Evolutionary conservation across 1,139 yeast genomes (phyloP), one percentile per base, ranked within the genome.

Genomic region (Suhomyces terraborum): DNA sequence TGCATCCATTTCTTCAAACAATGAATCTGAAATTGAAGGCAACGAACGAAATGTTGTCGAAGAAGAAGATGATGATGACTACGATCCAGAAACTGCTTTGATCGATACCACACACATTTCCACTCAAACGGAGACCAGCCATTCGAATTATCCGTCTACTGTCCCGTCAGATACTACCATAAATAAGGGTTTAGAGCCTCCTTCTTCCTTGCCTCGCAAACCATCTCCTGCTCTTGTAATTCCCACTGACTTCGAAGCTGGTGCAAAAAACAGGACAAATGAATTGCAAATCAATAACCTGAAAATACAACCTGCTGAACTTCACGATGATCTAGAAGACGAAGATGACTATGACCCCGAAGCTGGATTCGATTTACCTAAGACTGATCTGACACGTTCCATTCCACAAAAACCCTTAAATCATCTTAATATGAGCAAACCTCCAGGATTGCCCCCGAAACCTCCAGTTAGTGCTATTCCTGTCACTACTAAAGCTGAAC

Each of bases 391-490:
- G 21, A 30, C 18, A 6, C 4, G 30, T 16, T 30, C 42, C 8
- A 35, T 40, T 5, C 40, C 42, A 3, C 39, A 43, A 4, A 38
- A 31, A 19, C 41, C 47, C 5, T 28, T 27, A 9, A 16, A 28
- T 9, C 8, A 19, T 5, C 21, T 25, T n/a, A 28, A 28, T 5
- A 28, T 23, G 6, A 20, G 23, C 17, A 37, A 38, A 18, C 58
- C 58, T 5, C 49, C 45, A 7, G 61, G 61, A 3, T 53, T 62
- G 25, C 68, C 72, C 14, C 64, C 69, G 3, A 65, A 64, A 46
- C 70, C 73, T 3, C 56, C 60, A 10, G 58, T 57, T 32, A 41
- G 32, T 28, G 60, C 58, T 4, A 44, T 52, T 14, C 21, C 31
- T n/a, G 29, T 42, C 7, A 29, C 42, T 12, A 32, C 54, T 19